Evolutionary conservation across 352 stramenopile genomes (phyloP).

Genomic region (Pythium aristosporum): DNA sequence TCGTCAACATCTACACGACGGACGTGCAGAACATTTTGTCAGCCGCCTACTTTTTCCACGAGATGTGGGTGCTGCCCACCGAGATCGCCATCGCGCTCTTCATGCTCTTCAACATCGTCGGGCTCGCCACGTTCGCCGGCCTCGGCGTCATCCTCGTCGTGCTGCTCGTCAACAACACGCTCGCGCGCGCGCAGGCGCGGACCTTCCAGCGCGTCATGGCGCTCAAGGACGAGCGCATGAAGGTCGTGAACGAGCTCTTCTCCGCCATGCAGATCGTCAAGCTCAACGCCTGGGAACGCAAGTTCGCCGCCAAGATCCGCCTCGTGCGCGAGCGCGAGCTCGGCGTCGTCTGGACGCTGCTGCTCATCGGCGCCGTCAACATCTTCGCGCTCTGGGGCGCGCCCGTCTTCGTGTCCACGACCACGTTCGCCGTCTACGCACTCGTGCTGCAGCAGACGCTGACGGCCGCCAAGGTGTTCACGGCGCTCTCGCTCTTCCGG

Average conservation of each 20-base stretch:
- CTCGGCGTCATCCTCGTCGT: slow-evolving; percentile 45
- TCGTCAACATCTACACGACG: slow-evolving; percentile 57
- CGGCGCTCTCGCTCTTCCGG: slow-evolving; percentile 63
- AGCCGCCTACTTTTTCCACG: slow-evolving; percentile 65
- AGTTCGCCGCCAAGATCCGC: slow-evolving; percentile 52
- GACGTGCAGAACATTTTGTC: slow-evolving; percentile 62
- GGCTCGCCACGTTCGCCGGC: slow-evolving; percentile 37
- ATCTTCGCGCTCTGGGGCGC: slow-evolving; percentile 45
- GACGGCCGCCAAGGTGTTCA: slow-evolving; percentile 69
- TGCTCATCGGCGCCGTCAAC: slow-evolving; percentile 34
- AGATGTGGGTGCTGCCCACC: slow-evolving; percentile 60
- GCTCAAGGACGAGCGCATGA: slow-evolving; percentile 39
- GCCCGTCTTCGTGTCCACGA: slow-evolving; percentile 44
- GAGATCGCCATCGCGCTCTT: slow-evolving; percentile 40
- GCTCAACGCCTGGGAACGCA: slow-evolving; percentile 87
- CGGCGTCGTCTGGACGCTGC: slow-evolving; percentile 2
- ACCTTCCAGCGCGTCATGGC: slow-evolving; percentile 20
- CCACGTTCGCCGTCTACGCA: slow-evolving; percentile 39
- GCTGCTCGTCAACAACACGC: slow-evolving; percentile 37
- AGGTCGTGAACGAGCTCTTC: slow-evolving; percentile 51
- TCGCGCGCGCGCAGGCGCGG: slow-evolving; percentile 34
- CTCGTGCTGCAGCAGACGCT: slow-evolving; percentile 76
- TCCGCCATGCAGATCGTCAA: slow-evolving; percentile 90
- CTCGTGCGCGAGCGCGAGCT: slow-evolving; percentile 23
- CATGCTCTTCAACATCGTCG: slow-evolving; percentile 41